Evolutionary conservation across 148 eudicot species (phyloP), one percentile per base, ranked within the genome.

Genomic region (Fagopyrum homotropicum): DNA sequence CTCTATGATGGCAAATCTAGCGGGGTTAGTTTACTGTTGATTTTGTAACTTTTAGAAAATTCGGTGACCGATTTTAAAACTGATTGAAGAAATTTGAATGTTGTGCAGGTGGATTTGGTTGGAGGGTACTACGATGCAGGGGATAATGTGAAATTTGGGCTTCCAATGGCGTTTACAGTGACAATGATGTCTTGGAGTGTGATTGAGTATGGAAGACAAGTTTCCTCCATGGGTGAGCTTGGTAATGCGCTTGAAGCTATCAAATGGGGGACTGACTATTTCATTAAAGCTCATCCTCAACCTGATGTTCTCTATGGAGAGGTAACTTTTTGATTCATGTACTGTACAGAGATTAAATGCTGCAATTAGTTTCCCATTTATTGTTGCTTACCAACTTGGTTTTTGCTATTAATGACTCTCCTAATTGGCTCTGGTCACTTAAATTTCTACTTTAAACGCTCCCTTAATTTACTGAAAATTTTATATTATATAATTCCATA

Each of bases 61-160:
- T 4, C 19, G 7, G 59, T 55, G 59, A 55, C 59, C 22, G 6
- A 55, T 55, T 63, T n/a, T 2, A 56, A 17, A 14, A 9, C 40
- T 75, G 10, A n/a, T 76, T 48, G 10, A 7, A 22, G 26, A 5
- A 14, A 55, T 14, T 57, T 61, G 43, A 43, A n/a, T 14, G 30
- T 51, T 78, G 75, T 69, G 64, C 79, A 94, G 98, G 92, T 94
- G 88, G 87, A 95, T 88, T 86, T 95, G 79, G 99, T 95, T 0
- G 99, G 97, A 95, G 99, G 99, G 56, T 95, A 95, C 79, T 92
- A 95, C 72, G 99, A 95, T 82, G 99, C 99, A 69, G 99, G 99
- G 81, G 99, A 95, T 80, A 95, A 95, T 83, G 99, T 95, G 80
- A 95, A 92, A 80, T 95, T 95, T 71, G 98, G 98, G 45, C 72